A percentile compares a stretch with the other conserved stretches of the same genome.
These are phyloP conservation scores for Forsythia viridissima DNA, from an alignment of 257 asterid genomes.

Conservation along the genomic window DNA sequence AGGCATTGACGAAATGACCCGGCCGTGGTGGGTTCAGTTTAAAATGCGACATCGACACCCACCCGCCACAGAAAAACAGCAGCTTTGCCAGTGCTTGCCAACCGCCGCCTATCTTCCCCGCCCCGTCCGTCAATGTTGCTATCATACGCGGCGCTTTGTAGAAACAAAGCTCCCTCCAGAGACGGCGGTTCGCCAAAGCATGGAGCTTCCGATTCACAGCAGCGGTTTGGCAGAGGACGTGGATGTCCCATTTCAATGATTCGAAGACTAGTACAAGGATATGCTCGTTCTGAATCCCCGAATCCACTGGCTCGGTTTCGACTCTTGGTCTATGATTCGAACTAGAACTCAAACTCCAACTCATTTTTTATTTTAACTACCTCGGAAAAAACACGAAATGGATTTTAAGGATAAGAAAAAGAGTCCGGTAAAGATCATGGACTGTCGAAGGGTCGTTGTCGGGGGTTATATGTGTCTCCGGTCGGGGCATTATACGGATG, in stretches of 20 bases:
- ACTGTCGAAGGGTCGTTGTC: neutral
- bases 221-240: constrained; percentile 46
- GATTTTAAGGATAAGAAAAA: neutral
- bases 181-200: constrained; percentile 64
- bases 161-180: constrained; percentile 74
- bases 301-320: constrained; percentile 37
- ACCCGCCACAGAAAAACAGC: constrained; percentile 76
- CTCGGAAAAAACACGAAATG: no score
- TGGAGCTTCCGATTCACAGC: constrained; percentile 56
- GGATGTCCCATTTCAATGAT: constrained; percentile 70
- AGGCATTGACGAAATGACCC: constrained; percentile 58
- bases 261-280: constrained; percentile 50
- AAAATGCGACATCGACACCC: constrained; percentile 57
- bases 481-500: constrained; percentile 13
- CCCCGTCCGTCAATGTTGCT: constrained; percentile 41
- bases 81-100: constrained; percentile 85
- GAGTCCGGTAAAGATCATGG: neutral
- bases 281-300: constrained; percentile 67
- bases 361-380: constrained; percentile 27
- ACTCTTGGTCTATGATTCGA: constrained; percentile 32
- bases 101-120: constrained; percentile 46
- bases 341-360: constrained; percentile 2
- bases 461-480: neutral
- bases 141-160: constrained; percentile 66
- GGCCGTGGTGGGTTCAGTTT: constrained; percentile 27